Evolutionary conservation across 1,139 yeast genomes (phyloP).

Genomic region (Candida glucosophila): DNA sequence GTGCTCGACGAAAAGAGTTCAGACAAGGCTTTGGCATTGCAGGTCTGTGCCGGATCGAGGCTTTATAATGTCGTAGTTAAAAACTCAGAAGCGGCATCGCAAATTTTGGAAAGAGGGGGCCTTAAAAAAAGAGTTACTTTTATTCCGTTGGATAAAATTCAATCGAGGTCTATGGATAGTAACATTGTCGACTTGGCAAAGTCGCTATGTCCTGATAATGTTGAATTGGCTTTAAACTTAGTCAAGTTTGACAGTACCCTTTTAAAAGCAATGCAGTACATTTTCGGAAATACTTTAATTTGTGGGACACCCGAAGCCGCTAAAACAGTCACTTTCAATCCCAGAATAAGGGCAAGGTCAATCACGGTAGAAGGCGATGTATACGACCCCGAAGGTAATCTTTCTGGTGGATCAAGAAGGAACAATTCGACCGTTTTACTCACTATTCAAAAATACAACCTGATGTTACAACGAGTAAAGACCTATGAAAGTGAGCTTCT

Average conservation of each 20-base stretch:
- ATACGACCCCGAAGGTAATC: conserved; percentile 92
- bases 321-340: conserved; percentile 78
- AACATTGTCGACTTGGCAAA: conserved; percentile 52
- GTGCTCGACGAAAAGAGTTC: conserved; percentile 48
- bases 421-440: conserved; percentile 50
- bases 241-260: conserved; percentile 69
- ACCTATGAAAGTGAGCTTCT: no score
- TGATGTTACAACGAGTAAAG: conserved; percentile 30
- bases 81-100: conserved; percentile 74
- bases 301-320: conserved; percentile 88
- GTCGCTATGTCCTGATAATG: conserved; percentile 70
- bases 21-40: conserved; percentile 74
- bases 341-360: conserved; percentile 71
- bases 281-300: conserved; percentile 80
- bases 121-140: conserved; percentile 80
- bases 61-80: conserved; percentile 89
- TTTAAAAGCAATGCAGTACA: conserved; percentile 78
- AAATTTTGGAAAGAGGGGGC: conserved; percentile 69
- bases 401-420: conserved; percentile 89
- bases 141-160: conserved; percentile 83
- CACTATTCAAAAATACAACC: conserved; percentile 62
- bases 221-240: conserved; percentile 76
- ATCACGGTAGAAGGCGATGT: conserved; percentile 91
- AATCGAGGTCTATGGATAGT: conserved; percentile 42
- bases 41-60: conserved; percentile 91